These are phyloP conservation scores for Metarhizium anisopliae DNA, from an alignment of 2,329 filamentous ascomycete genomes.

Conservation along the genomic window DNA sequence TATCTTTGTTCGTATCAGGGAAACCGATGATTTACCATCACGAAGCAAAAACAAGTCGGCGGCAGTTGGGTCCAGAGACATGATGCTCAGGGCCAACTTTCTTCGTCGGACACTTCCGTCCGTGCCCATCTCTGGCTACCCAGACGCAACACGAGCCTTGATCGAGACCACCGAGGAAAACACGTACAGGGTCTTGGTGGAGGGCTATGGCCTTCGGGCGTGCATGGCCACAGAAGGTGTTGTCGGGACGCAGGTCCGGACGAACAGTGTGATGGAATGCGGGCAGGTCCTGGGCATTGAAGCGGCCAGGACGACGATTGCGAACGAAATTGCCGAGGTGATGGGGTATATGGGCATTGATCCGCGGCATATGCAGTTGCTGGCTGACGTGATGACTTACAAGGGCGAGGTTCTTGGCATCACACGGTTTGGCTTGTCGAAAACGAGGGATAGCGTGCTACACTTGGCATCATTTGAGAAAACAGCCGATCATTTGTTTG, in stretches of 20 bases:
- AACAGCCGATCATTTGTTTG: slow-evolving; percentile 93
- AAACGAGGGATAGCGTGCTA: slow-evolving; percentile 88
- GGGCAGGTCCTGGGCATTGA: slow-evolving; percentile 85
- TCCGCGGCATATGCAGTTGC: slow-evolving; percentile 90
- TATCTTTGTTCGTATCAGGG: not conserved
- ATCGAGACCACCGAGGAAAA: slow-evolving; percentile 68
- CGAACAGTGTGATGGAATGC: slow-evolving; percentile 87
- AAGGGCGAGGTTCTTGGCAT: slow-evolving; percentile 95
- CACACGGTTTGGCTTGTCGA: slow-evolving; percentile 87
- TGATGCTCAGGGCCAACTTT: slow-evolving; percentile 71
- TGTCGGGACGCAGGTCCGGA: slow-evolving; percentile 60
- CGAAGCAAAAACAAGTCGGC: slow-evolving; percentile 33
- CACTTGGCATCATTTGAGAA: slow-evolving; percentile 96
- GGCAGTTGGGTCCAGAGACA: slow-evolving; percentile 29
- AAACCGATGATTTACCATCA: not conserved
- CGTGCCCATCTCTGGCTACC: slow-evolving; percentile 80
- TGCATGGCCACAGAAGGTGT: slow-evolving; percentile 94
- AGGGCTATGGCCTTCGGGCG: slow-evolving; percentile 79
- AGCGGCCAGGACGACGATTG: slow-evolving; percentile 81
- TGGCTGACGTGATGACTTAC: slow-evolving; percentile 97
- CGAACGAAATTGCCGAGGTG: slow-evolving; percentile 75
- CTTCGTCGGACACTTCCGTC: slow-evolving; percentile 72
- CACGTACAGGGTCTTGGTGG: slow-evolving; percentile 70
- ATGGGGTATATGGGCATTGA: slow-evolving; percentile 95
- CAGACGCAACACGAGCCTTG: slow-evolving; percentile 75